Evolutionary conservation across 768 basidiomycete genomes (phyloP).

Genomic region (Boletellus emodensis): DNA sequence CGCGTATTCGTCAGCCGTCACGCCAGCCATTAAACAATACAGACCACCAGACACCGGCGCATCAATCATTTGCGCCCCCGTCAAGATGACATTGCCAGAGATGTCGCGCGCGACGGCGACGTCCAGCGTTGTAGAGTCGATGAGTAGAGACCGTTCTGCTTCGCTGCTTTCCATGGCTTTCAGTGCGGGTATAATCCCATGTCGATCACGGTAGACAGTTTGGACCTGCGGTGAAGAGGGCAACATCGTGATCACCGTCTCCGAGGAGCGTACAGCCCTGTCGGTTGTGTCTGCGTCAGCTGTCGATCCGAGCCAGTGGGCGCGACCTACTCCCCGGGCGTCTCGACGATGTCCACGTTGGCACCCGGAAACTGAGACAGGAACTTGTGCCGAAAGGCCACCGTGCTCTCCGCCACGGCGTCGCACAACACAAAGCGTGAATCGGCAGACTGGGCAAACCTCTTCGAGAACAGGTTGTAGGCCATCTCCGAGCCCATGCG

Average conservation of each 20-base stretch:
- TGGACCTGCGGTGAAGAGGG: conserved; percentile 88
- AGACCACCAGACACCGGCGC: conserved; percentile 92
- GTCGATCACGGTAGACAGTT: conserved; percentile 58
- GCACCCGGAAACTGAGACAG: conserved; percentile 54
- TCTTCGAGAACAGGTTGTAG: conserved; percentile 77
- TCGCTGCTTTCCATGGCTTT: conserved; percentile 40
- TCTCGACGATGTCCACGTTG: conserved; percentile 51
- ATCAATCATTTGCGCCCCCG: conserved; percentile 78
- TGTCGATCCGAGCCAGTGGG: conserved; percentile 1
- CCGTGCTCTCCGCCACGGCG: conserved; percentile 55
- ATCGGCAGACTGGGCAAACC: conserved; percentile 48
- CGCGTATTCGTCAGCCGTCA: conserved; percentile 4
- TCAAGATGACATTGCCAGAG: conserved; percentile 45
- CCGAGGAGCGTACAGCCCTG: conserved; percentile 62
- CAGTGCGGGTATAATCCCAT: conserved; percentile 66
- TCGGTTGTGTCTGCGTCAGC: conserved; percentile 10
- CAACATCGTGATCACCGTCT: conserved; percentile 82
- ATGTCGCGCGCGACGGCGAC: conserved; percentile 69
- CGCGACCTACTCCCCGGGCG: conserved; percentile 68
- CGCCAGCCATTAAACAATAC: conserved; percentile 19
- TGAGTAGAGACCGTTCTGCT: conserved; percentile 53
- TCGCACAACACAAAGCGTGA: conserved; percentile 77
- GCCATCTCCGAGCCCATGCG: conserved; percentile 89
- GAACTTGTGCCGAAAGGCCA: conserved; percentile 55
- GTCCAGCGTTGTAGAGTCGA: conserved; percentile 91